phyloP scores from a whole-genome alignment of 768 basidiomycete genomes.

The Podaxis sp. region DNA sequence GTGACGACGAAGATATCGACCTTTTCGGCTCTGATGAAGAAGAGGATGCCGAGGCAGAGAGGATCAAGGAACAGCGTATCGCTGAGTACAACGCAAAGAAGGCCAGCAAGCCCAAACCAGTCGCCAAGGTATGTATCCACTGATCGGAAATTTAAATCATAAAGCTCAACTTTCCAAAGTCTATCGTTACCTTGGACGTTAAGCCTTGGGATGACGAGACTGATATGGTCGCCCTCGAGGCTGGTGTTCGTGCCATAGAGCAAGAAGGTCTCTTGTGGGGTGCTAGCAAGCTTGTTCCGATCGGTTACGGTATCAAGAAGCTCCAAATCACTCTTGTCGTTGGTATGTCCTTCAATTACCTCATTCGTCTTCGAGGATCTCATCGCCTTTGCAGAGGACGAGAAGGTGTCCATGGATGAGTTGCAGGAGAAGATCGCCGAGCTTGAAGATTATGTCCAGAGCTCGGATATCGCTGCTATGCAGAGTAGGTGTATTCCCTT shows the following conservation, averaged over 20 bases:
- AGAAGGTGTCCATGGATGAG: slow-evolving; percentile 89
- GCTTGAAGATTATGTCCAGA: slow-evolving; percentile 88
- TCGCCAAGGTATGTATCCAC: slow-evolving; percentile 69
- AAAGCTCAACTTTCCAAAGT: slow-evolving; percentile 46
- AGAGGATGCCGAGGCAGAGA: slow-evolving; percentile 83
- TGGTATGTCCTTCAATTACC: slow-evolving; percentile 35
- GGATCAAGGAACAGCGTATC: slow-evolving; percentile 87
- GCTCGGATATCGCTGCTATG: slow-evolving; percentile 90
- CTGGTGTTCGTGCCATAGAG: slow-evolving; percentile 80
- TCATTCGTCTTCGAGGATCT: slow-evolving; percentile 1
- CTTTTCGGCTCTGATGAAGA: slow-evolving; percentile 87
- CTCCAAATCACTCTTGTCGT: slow-evolving; percentile 72
- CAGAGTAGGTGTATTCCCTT: slow-evolving; percentile 59
- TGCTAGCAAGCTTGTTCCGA: slow-evolving; percentile 85
- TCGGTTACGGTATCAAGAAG: slow-evolving; percentile 93
- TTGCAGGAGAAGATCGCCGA: slow-evolving; percentile 89
- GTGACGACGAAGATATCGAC: slow-evolving; percentile 78
- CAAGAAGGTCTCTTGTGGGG: slow-evolving; percentile 96
- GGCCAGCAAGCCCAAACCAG: slow-evolving; percentile 83
- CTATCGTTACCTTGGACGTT: slow-evolving; percentile 96
- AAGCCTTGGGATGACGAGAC: slow-evolving; percentile 99
- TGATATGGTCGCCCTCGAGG: slow-evolving; percentile 88
- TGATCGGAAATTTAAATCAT: not conserved
- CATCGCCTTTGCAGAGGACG: slow-evolving; percentile 69
- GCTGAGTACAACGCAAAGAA: slow-evolving; percentile 94